phyloP scores from a whole-genome alignment of 2,329 filamentous ascomycete genomes.

The Xylariales sp. region DNA sequence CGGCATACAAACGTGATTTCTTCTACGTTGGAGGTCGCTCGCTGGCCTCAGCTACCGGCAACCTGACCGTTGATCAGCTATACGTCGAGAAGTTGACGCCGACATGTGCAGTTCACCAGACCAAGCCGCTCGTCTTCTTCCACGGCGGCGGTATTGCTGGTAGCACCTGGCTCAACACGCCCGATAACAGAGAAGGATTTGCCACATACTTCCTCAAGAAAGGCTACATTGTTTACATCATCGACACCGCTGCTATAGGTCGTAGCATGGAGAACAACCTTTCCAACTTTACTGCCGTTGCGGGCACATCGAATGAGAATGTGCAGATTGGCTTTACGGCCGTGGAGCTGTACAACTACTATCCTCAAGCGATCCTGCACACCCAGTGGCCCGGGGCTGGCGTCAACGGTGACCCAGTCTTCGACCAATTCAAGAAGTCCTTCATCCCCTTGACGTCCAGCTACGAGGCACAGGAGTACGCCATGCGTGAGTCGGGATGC shows the following conservation, averaged over 20 bases:
- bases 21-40: constrained; percentile 2
- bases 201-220: constrained; percentile 39
- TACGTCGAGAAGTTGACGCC: constrained; percentile 3
- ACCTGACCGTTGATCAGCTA: background rate
- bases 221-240: constrained; percentile 43
- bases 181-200: constrained; percentile 42
- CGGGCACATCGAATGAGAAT: constrained; percentile 25
- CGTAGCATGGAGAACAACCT: constrained; percentile 36
- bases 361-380: constrained; percentile 34
- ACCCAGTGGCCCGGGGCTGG: constrained; percentile 41
- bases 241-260: constrained; percentile 40
- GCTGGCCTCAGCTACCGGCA: background rate
- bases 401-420: constrained; percentile 31
- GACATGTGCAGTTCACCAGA: background rate
- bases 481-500: constrained; percentile 35
- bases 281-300: constrained; percentile 15
- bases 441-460: constrained; percentile 32
- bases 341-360: constrained; percentile 24
- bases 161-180: constrained; percentile 38
- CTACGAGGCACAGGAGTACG: constrained; percentile 36
- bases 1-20: background rate
- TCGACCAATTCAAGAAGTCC: constrained; percentile 36
- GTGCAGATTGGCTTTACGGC: constrained; percentile 34
- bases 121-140: background rate
- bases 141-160: constrained; percentile 10